These are phyloP conservation scores for Alternaria sp. DNA, from an alignment of 2,329 filamentous ascomycete species.

Conservation along the genomic window DNA sequence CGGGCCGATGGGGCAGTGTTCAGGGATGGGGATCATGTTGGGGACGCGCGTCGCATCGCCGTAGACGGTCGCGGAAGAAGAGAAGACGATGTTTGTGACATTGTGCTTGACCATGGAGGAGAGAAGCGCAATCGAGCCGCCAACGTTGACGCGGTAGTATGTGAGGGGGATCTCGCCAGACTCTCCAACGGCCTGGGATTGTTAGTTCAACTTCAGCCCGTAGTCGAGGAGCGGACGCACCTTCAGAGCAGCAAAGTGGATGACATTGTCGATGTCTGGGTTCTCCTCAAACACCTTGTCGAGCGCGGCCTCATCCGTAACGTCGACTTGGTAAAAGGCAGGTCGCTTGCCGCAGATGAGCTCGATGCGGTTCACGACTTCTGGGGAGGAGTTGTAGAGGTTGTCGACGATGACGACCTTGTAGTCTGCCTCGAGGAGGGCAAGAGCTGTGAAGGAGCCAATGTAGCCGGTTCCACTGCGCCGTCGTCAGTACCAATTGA, in stretches of 20 bases:
- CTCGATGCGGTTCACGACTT: constrained; percentile 94
- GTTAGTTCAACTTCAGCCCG: constrained; percentile 7
- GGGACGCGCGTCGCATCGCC: constrained; percentile 95
- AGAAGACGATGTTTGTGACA: constrained; percentile 98
- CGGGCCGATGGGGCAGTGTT: constrained; percentile 92
- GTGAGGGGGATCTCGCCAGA: constrained; percentile 92
- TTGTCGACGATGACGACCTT: constrained; percentile 96
- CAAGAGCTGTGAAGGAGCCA: constrained; percentile 93
- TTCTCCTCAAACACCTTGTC: constrained; percentile 89
- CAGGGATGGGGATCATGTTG: constrained; percentile 99
- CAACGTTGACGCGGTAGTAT: constrained; percentile 97
- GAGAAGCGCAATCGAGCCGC: constrained; percentile 87
- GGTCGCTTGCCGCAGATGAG: constrained; percentile 89
- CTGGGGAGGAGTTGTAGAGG: constrained; percentile 94
- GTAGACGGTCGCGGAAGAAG: constrained; percentile 96
- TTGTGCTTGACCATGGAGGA: constrained; percentile 87
- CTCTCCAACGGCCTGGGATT: constrained; percentile 86
- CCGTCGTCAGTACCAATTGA: constrained; percentile 17
- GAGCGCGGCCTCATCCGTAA: constrained; percentile 83
- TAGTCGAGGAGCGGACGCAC: constrained; percentile 56
- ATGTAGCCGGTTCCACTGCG: constrained; percentile 96
- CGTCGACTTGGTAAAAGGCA: constrained; percentile 82
- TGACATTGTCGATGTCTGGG: constrained; percentile 95
- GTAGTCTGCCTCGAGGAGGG: constrained; percentile 92
- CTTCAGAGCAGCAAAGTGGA: constrained; percentile 98